Evolutionary conservation across 176 grass and related monocot genomes (phyloP), one percentile per base, ranked within the genome.

Genomic region (Tillandsia leiboldiana): DNA sequence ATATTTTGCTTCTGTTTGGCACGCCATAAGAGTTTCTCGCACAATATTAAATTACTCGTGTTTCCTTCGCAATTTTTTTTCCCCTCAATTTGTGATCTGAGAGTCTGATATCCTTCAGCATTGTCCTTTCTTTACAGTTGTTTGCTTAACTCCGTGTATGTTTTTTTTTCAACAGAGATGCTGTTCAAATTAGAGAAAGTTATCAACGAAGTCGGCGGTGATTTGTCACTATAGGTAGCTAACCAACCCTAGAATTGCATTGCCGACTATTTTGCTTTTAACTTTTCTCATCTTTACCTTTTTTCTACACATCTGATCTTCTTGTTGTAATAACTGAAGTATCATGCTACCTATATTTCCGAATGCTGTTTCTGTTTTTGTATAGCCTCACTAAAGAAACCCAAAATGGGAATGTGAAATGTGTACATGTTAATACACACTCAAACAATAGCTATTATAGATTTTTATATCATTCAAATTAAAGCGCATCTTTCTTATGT

Each of bases 181-280:
- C 15, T 91, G 81, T 84, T 71, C 78, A 84, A 81, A 64, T 70
- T 91, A 47, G 78, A 82, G 7, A 82, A 70, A 76, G 81, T 77
- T 66, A 91, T 91, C 59, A 78, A 91, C 70, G 88, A 87, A 66
- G 66, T 84, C 76, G 88, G 88, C 1, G 72, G 82, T 26, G 81
- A 82, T 51, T 64, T 87, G 59, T 76, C 72, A 1, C 72, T 82
- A 18, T 83, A 91, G 78, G 70, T 74, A 73, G 65, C 48, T 23
- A 13, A 64, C 64, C 73, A 66, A 26, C 61, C 50, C 42, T 8
- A 22, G 11, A 23, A 61, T 18, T 23, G 53, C 3, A 61, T 18
- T 23, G 53, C 3, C n/a, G 4, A 42, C 33, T 42, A 17, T 17
- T 57, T 17, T 57, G 53, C 22, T 22, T 61, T 23, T 61, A 20